Evolutionary conservation across 2,329 filamentous ascomycete species (phyloP), one percentile per base, ranked within the genome.

Genomic region (Onygenales sp.): DNA sequence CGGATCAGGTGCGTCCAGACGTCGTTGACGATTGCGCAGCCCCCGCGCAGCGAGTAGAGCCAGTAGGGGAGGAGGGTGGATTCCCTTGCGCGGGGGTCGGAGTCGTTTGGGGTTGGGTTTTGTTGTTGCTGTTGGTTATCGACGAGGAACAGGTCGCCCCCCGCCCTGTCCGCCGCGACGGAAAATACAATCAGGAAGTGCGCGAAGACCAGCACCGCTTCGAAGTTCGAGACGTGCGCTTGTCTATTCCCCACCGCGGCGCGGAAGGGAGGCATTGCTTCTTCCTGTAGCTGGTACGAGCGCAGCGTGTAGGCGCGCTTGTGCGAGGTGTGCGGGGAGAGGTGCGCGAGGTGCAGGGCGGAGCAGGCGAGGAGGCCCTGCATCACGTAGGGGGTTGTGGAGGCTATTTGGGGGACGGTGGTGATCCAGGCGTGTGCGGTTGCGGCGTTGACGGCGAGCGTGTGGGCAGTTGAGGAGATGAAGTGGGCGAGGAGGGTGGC

Each of bases 351-450:
- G 52, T 73, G 67, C 13, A 70, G 61, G 11, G 72, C 68, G 0
- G 73, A 62, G 34, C 70, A 66, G 5, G 72, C 70, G 9, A 74
- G 57, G 2, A 75, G 62, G 9, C 71, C 67, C 52, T 74, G 68
- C 57, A 75, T 65, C 0, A 75, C 58, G 42, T 70, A 74, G 0
- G 58, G 56, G 42, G 70, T 61, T 2, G 56, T 51, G 6, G 66
- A 59, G 32, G 70, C 70, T 45, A 70, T 58, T 43, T 65, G 62
- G 1, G 71, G 68, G 13, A 67, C 62, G 2, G 61, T 57, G 8
- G 66, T 53, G 51, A 60, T 62, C 69, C 69, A 74, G n/a, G 62
- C 59, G 27, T 13, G 17, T 11, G 55, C 52, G 8, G 61, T 56
- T 8, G 37, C 42, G 7, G 42, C 14, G 5, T 56, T 43, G 14